These are phyloP conservation scores for Ophiocordyceps camponoti-saundersi DNA, from an alignment of 2,329 filamentous ascomycete genomes.

Conservation along the genomic window DNA sequence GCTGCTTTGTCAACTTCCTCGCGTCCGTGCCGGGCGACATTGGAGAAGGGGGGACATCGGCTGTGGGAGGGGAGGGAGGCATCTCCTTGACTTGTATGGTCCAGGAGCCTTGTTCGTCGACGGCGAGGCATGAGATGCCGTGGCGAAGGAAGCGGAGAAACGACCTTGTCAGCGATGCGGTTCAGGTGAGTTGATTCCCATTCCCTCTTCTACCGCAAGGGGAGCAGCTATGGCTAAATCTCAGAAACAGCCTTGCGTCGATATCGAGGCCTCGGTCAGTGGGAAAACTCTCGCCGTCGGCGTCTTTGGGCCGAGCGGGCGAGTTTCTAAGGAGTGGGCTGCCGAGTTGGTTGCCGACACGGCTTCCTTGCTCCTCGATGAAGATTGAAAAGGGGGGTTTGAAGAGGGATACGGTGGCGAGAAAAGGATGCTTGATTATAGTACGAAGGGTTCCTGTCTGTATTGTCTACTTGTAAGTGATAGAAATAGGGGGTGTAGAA, in stretches of 20 bases:
- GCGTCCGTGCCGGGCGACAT: too few species aligned
- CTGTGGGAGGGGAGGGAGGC: neutral
- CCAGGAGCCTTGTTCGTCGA: neutral
- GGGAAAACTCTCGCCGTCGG: conserved; percentile 18
- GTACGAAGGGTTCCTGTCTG: too few species aligned
- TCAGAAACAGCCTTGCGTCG: conserved; percentile 14
- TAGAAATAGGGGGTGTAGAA: neutral
- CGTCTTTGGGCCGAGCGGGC: conserved; percentile 18
- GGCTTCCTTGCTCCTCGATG: conserved; percentile 4
- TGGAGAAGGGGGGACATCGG: conserved; percentile 17
- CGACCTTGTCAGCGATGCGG: neutral
- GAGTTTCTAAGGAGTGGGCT: conserved; percentile 11
- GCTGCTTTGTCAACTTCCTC: conserved; percentile 72
- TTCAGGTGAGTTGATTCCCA: neutral
- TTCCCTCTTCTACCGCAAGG: neutral
- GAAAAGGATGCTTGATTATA: neutral
- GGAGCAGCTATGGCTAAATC: neutral
- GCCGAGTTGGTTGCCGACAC: conserved; percentile 9
- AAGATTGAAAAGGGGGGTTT: neutral
- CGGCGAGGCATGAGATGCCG: neutral
- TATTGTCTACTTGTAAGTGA: neutral
- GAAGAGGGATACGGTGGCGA: neutral
- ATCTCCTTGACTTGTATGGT: neutral
- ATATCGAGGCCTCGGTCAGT: conserved; percentile 21
- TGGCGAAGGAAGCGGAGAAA: neutral